phyloP scores from a whole-genome alignment of 768 basidiomycete species.

The Trametes villosa region DNA sequence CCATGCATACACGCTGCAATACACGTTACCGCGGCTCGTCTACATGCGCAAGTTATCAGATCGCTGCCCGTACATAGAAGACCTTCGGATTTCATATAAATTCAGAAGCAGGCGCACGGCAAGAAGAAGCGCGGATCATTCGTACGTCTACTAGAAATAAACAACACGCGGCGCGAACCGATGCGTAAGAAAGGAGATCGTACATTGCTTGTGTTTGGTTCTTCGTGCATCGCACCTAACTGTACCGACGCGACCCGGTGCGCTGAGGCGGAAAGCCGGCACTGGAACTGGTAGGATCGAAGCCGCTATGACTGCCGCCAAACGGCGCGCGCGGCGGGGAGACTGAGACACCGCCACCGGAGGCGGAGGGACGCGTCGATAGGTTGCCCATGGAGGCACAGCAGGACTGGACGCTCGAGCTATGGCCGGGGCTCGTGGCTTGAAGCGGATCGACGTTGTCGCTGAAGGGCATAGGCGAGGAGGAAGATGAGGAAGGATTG shows the following conservation, averaged over 20 bases:
- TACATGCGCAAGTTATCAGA: too few species aligned
- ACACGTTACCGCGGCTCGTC: too few species aligned
- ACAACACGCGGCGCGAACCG: not conserved
- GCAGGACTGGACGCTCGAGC: slow-evolving; percentile 1
- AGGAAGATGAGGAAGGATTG: slow-evolving; percentile 11
- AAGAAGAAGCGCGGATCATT: too few species aligned
- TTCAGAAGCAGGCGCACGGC: too few species aligned
- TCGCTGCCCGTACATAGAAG: too few species aligned
- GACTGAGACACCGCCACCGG: not conserved
- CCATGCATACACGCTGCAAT: too few species aligned
- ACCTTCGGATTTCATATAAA: too few species aligned
- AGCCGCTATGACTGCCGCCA: not conserved
- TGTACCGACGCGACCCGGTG: not conserved
- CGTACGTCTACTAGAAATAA: too few species aligned
- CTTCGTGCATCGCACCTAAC: too few species aligned
- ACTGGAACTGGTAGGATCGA: too few species aligned
- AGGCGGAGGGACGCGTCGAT: not conserved
- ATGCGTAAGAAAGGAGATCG: too few species aligned
- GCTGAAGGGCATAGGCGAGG: slow-evolving; percentile 12
- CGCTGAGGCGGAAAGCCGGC: not conserved
- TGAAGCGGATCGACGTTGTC: not conserved
- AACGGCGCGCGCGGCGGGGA: not conserved
- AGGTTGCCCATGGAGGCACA: slow-evolving; percentile 13
- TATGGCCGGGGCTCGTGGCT: not conserved
- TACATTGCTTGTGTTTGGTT: too few species aligned